Evolutionary conservation across 192 early-diverging fungal genomes (phyloP).

Genomic region (Podila verticillata): DNA sequence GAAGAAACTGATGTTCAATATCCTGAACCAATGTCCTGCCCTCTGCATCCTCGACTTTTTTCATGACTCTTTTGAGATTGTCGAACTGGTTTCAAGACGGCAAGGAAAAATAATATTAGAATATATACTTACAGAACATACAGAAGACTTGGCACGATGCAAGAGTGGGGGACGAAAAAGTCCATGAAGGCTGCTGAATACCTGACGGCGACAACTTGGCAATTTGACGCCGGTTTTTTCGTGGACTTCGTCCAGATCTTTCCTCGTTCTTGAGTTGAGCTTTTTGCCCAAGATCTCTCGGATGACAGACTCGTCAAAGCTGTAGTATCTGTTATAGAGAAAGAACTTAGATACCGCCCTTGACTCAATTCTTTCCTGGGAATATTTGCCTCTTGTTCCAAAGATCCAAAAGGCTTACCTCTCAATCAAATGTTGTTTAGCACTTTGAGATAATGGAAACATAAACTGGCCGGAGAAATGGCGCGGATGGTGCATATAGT

Average conservation of each 20-base stretch:
- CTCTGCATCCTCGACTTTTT: slow-evolving; percentile 55
- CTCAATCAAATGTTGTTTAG: slow-evolving; percentile 52
- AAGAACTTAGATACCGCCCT: no score
- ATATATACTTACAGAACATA: not conserved
- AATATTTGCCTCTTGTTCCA: no score
- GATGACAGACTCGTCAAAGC: slow-evolving; percentile 55
- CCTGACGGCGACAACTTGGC: slow-evolving; percentile 55
- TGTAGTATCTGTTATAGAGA: slow-evolving; percentile 44
- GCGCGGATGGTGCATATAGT: slow-evolving; percentile 50
- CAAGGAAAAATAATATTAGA: not conserved
- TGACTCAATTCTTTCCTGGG: no score
- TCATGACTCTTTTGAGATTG: slow-evolving; percentile 55
- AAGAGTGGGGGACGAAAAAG: not conserved
- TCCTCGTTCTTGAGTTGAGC: slow-evolving; percentile 53
- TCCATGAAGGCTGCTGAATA: slow-evolving; percentile 1
- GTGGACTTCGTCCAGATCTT: slow-evolving; percentile 55
- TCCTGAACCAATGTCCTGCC: slow-evolving; percentile 45
- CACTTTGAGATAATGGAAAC: slow-evolving; percentile 49
- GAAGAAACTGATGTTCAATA: slow-evolving; percentile 45
- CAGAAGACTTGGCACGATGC: not conserved
- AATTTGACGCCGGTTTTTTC: slow-evolving; percentile 46
- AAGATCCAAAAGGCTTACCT: slow-evolving; percentile 10
- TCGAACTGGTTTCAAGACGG: slow-evolving; percentile 44
- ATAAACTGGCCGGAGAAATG: slow-evolving; percentile 51
- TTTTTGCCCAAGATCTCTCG: slow-evolving; percentile 58